Conservation (phyloP, 306 rosid genomes). For the Lathyrus oleraceus region DNA sequence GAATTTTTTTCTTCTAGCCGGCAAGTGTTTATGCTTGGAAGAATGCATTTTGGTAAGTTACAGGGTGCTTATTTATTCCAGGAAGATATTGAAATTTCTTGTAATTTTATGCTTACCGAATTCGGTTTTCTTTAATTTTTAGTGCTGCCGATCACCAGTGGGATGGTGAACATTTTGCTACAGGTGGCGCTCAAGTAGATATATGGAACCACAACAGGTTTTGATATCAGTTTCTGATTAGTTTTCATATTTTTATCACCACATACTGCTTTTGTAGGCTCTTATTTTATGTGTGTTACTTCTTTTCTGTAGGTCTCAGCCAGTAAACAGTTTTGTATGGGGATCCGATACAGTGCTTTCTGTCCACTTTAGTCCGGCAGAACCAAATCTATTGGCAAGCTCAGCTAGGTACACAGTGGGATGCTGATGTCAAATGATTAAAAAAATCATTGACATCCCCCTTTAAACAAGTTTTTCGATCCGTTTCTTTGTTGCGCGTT, state of each 20-base stretch:
- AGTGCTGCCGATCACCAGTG: conserved; percentile 95
- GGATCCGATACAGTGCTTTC: conserved; percentile 76
- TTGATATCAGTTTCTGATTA: conserved; percentile 26
- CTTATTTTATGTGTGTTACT: conserved; percentile 16
- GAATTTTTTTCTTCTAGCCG: conserved; percentile 53
- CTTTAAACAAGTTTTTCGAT: neutral
- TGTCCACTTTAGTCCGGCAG: conserved; percentile 82
- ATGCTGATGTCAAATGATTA: conserved; percentile 2
- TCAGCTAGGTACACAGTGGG: conserved; percentile 57
- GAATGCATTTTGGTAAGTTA: conserved; percentile 81
- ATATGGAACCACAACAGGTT: conserved; percentile 94
- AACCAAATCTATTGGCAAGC: conserved; percentile 75
- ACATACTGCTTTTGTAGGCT: conserved; percentile 21
- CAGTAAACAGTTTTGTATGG: conserved; percentile 74
- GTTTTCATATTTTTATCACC: conserved; percentile 9
- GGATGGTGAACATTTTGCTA: conserved; percentile 86
- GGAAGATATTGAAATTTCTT: conserved; percentile 17
- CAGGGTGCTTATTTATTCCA: conserved; percentile 27
- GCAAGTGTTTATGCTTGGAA: conserved; percentile 65
- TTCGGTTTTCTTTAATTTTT: conserved; percentile 21
- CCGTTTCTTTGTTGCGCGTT: neutral
- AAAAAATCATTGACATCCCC: neutral
- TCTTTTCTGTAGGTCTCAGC: conserved; percentile 63
- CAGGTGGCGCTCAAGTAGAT: conserved; percentile 87
- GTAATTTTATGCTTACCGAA: neutral